Conservation (phyloP, 768 basidiomycete species). For the Rhodosporidiobolus sp. region DNA sequence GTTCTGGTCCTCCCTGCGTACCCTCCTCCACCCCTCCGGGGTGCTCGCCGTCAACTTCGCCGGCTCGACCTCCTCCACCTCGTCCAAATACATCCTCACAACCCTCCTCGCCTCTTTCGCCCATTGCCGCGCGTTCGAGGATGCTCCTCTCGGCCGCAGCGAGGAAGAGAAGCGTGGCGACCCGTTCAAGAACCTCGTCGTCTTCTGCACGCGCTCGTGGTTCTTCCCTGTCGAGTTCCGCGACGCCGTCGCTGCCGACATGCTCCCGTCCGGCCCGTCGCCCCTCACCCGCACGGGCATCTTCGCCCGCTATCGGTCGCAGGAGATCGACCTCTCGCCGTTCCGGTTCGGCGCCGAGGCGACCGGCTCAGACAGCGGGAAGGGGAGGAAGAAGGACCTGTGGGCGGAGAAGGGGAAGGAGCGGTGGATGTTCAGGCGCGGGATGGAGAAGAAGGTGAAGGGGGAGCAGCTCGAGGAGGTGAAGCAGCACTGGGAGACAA, state of each 20-base stretch:
- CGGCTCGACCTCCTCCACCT: slow-evolving; percentile 62
- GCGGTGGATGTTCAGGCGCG: slow-evolving; percentile 7
- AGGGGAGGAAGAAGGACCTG: not conserved
- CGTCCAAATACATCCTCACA: slow-evolving; percentile 63
- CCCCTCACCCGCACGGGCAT: slow-evolving; percentile 3
- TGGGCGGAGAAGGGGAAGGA: not conserved
- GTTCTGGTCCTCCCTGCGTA: slow-evolving; percentile 73
- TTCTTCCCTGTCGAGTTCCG: slow-evolving; percentile 22
- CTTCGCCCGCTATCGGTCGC: not conserved
- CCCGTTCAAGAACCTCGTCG: slow-evolving; percentile 30
- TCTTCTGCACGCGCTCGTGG: slow-evolving; percentile 27
- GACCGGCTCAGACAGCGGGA: not conserved
- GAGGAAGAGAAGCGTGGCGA: slow-evolving; percentile 63
- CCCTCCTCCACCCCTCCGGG: slow-evolving; percentile 65
- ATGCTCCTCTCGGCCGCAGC: slow-evolving; percentile 57
- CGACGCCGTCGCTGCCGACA: slow-evolving; percentile 14
- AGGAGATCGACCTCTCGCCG: slow-evolving; percentile 17
- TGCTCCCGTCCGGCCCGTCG: slow-evolving; percentile 5
- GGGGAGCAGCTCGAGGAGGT: slow-evolving; percentile 14
- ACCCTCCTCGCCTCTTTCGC: slow-evolving; percentile 71
- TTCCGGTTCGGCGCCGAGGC: slow-evolving; percentile 4
- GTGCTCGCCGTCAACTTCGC: slow-evolving; percentile 82
- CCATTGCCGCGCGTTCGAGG: slow-evolving; percentile 79
- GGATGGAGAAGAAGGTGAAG: slow-evolving; percentile 7
- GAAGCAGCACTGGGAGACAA: slow-evolving; percentile 15